Evolutionary conservation across 106 monocot genomes (phyloP).

Genomic region (Dendrobium officinale): DNA sequence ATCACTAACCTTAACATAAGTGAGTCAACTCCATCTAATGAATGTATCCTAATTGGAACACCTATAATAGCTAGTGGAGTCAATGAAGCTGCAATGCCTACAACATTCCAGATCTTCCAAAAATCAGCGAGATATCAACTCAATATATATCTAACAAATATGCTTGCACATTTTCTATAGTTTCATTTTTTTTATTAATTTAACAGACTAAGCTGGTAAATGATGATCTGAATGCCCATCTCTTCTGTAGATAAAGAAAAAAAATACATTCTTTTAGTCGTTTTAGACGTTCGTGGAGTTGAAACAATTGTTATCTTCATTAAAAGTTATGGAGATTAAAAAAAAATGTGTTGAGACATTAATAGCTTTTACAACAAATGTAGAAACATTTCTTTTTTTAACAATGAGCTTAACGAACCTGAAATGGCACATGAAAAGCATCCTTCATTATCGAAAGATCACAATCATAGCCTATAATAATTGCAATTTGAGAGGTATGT

Average conservation of each 20-base stretch:
- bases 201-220: constrained; percentile 60
- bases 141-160: background rate
- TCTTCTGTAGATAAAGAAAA: constrained; percentile 77
- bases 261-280: constrained; percentile 51
- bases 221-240: constrained; percentile 73
- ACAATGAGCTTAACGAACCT: constrained; percentile 36
- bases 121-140: background rate
- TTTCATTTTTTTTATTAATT: background rate
- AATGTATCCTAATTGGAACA: constrained; percentile 65
- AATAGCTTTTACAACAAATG: background rate
- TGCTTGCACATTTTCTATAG: too few species aligned
- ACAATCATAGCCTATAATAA: constrained; percentile 95
- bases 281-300: constrained; percentile 86
- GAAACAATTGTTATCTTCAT: constrained; percentile 89
- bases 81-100: constrained; percentile 93
- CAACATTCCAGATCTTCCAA: background rate
- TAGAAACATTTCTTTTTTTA: background rate
- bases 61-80: constrained; percentile 82
- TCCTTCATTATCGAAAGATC: constrained; percentile 96
- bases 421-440: constrained; percentile 83
- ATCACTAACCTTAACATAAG: constrained; percentile 72
- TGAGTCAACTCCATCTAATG: constrained; percentile 70
- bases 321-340: background rate
- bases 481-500: constrained; percentile 55
- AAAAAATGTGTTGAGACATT: background rate